Percentiles rank a stretch among this genome's conserved stretches.
phyloP scores from a whole-genome alignment of 108 stramenopile genomes.

The Nannochloropsis salina region DNA sequence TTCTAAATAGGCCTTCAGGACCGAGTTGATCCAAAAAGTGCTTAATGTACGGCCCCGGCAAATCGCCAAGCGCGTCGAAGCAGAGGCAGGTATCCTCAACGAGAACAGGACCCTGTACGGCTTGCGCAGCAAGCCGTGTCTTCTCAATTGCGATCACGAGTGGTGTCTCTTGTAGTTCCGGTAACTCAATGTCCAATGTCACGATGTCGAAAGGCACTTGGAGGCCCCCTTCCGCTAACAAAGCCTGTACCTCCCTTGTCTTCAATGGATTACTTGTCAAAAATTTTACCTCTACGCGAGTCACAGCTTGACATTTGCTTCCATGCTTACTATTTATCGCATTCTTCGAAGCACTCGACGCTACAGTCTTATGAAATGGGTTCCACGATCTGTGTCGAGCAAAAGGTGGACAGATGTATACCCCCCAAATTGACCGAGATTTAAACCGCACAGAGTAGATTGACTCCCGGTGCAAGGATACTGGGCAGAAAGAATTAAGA shows the following conservation, averaged over 20 bases:
- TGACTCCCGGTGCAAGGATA: no score
- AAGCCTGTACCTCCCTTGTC: background rate
- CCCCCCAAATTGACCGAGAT: no score
- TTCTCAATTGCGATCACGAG: background rate
- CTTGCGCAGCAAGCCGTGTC: background rate
- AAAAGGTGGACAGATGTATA: no score
- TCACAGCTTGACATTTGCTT: background rate
- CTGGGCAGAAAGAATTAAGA: no score
- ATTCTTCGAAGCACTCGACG: no score
- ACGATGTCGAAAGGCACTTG: background rate
- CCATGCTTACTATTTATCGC: background rate
- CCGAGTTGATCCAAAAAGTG: constrained; percentile 25
- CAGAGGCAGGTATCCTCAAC: constrained; percentile 37
- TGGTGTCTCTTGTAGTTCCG: background rate
- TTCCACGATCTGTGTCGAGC: no score
- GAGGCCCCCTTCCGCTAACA: background rate
- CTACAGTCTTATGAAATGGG: no score
- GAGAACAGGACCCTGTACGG: constrained; percentile 22
- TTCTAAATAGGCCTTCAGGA: background rate
- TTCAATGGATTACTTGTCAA: background rate
- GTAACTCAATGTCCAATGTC: background rate
- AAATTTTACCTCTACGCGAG: background rate
- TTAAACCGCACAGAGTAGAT: no score
- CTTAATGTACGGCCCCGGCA: constrained; percentile 35
- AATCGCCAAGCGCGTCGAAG: constrained; percentile 24